Conservation (phyloP, 2,329 filamentous ascomycete genomes). For the Macrophomina pseudophaseolina region DNA sequence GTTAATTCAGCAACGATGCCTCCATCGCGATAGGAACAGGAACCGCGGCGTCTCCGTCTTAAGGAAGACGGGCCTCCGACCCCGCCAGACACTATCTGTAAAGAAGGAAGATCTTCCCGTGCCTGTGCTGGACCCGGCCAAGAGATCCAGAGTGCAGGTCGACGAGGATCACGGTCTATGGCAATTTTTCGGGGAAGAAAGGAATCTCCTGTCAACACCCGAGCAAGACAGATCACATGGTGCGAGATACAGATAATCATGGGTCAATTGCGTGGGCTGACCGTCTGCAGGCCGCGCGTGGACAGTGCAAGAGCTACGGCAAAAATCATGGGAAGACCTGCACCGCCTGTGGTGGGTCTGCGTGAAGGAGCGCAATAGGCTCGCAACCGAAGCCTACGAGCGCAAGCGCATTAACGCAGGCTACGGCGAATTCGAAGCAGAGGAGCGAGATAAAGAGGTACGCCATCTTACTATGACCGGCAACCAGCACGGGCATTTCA, state of each 20-base stretch:
- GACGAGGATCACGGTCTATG: slow-evolving; percentile 77
- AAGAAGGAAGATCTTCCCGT: slow-evolving; percentile 73
- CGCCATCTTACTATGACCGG: slow-evolving; percentile 36
- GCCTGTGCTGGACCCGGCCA: slow-evolving; percentile 66
- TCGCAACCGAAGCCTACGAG: slow-evolving; percentile 78
- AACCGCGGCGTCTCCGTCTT: slow-evolving; percentile 82
- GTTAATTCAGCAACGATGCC: slow-evolving; percentile 54
- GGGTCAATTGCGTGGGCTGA: slow-evolving; percentile 10
- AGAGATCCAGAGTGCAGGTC: slow-evolving; percentile 59
- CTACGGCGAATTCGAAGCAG: slow-evolving; percentile 74
- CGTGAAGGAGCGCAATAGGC: slow-evolving; percentile 84
- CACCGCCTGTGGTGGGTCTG: slow-evolving; percentile 95
- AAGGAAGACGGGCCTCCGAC: slow-evolving; percentile 70
- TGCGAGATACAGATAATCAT: slow-evolving; percentile 39
- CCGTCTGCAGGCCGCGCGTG: slow-evolving; percentile 69
- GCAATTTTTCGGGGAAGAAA: slow-evolving; percentile 82
- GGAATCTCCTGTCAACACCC: slow-evolving; percentile 72
- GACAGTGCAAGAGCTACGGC: slow-evolving; percentile 82
- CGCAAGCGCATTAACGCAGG: slow-evolving; percentile 69
- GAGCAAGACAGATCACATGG: slow-evolving; percentile 73
- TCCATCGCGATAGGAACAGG: slow-evolving; percentile 63
- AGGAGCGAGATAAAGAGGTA: slow-evolving; percentile 69
- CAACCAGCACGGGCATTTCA: background rate
- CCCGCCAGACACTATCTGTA: slow-evolving; percentile 74
- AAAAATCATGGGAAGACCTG: slow-evolving; percentile 92